Evolutionary conservation across 495 filamentous ascomycete species (phyloP).

Genomic region (Tuber indicum): DNA sequence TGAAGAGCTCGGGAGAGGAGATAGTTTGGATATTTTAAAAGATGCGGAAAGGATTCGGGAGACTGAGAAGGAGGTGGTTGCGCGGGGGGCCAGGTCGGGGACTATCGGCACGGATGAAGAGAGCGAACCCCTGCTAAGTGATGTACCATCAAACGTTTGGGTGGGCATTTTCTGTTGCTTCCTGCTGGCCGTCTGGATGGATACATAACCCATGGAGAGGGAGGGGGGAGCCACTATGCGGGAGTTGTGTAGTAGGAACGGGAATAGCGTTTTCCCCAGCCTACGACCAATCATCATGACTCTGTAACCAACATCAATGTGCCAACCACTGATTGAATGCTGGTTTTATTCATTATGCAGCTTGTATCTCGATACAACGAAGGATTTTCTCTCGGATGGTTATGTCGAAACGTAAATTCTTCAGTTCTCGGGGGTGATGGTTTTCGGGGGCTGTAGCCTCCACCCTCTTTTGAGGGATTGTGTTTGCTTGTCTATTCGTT

Average conservation of each 20-base stretch:
- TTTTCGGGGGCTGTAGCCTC: not conserved
- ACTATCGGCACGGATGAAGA: not conserved
- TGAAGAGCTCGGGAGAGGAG: constrained; percentile 64
- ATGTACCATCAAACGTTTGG: not conserved
- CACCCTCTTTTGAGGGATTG: not conserved
- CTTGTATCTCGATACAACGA: not conserved
- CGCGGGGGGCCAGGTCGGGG: not conserved
- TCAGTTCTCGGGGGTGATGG: not conserved
- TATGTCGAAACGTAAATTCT: not conserved
- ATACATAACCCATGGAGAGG: not conserved
- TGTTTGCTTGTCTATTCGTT: not conserved
- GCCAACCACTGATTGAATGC: not conserved
- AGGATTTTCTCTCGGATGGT: not conserved
- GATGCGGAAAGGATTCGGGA: not conserved
- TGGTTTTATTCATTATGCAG: not conserved
- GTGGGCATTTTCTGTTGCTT: not conserved
- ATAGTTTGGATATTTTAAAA: constrained; percentile 49
- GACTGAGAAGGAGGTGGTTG: not conserved
- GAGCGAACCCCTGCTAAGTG: not conserved
- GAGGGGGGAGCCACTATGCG: no score
- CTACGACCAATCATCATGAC: not conserved
- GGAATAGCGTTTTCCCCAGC: not conserved
- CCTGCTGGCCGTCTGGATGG: not conserved
- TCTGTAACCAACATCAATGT: not conserved
- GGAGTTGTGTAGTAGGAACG: not conserved